Evolutionary conservation across 371 early-diverging fungal genomes (phyloP), one percentile per base, ranked within the genome.

Genomic region (Conidiobolus incongruus): DNA sequence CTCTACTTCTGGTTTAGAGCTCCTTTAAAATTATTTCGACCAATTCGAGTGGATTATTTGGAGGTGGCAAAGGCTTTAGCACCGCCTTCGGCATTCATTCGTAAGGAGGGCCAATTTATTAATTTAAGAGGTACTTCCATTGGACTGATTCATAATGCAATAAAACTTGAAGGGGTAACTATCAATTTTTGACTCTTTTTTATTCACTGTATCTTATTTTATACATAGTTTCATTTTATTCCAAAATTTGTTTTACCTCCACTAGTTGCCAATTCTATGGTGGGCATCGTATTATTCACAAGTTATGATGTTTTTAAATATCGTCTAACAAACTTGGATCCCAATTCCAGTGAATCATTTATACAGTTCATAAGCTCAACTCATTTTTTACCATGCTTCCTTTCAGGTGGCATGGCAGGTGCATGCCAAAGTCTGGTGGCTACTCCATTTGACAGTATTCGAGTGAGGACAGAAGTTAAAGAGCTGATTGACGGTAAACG

Each of bases 21-120:
- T 0, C 81, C 81, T 10, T 53, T 81, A 34, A 81, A 76, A 62
- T 57, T 81, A 8, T 81, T 81, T 45, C 61, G 79, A n/a, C 81
- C 81, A 4, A 56, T 79, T 47, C 61, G 82, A 12, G 75, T 81
- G 2, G 82, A 81, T 53, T 81, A 81, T 49, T 53, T 80, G 30
- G 69, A 77, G 16, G 72, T 79, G 56, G 82, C 79, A 2, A 62
- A 77, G 32, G 79, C 81, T 1, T 50, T 74, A n/a, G 56, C 68
- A 50, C 73, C 76, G 1, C 59, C 69, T 1, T 50, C 59, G 29
- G 48, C 59, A 34, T 46, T 47, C 1, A 49, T 47, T 10, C 53
- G 44, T 45, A 55, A 45, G 59, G 61, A 28, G 1, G 46, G 39
- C 26, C 45, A 46, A 10, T 21, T 44, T 26, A 45, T 26, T 17